Base-by-base conservation (phyloP, 768 basidiomycete species). In the Boletales sp. region DNA sequence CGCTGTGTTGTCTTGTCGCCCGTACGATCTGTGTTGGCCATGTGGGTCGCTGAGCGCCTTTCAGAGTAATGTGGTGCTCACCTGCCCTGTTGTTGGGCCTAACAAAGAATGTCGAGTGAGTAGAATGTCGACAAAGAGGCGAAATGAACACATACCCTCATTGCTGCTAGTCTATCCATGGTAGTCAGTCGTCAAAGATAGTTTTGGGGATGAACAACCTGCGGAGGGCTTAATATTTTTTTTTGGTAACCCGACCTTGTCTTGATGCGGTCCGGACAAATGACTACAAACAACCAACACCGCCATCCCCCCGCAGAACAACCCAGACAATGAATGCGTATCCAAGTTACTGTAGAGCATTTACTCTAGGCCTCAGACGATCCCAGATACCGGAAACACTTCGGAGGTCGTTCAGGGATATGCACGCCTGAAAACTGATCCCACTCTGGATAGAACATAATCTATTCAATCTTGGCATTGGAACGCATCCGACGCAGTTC, bases 151-250 rank as follows among this genome's bases (percentile, higher is more conserved):
- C 82, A 51, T 51, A 89, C 88, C 73, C 89, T 82, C 83, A 88
- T 82, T 55, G 86, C 88, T 61, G 89, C 91, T 57, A 94, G 80
- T 78, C 92, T 83, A 74, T 94, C 91, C 81, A 92, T 83, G 57
- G 49, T 58, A 30, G 21, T 42, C 24, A 7, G 51, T 65, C 65
- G 92, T 89, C 84, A 90, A 48, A 46, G 14, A 12, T 18, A 48
- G 12, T 34, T 34, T 15, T 34, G 11, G 4, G 34, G 30, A 40
- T 21, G 45, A 19, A 37, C 36, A 30, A 29, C 29, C 19, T n/a
- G 10, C 7, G 17, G 49, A 34, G 17, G 24, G n/a, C 2, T 3
- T 37, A 34, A 8, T 19, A 1, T 24, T 30, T 46, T 49, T 58
- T 59, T 37, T 37, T 24, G 14, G 45, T 8, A 29, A 27, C 24